phyloP scores from a whole-genome alignment of 331 rosid species.

The Erythrophleum ivorense region DNA sequence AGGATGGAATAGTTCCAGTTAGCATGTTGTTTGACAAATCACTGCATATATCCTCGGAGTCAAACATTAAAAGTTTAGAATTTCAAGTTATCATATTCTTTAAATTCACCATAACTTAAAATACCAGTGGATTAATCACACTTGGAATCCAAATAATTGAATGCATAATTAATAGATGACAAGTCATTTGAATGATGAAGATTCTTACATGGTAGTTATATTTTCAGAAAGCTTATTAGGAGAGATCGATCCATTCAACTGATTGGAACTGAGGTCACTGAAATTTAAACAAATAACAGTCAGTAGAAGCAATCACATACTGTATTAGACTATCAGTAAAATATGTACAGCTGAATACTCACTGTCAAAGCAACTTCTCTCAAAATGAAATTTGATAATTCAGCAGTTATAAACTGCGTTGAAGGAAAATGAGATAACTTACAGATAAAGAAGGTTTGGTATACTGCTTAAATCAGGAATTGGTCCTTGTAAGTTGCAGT shows the following conservation, averaged over 20 bases:
- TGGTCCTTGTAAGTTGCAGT: constrained; percentile 76
- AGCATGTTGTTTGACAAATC: constrained; percentile 81
- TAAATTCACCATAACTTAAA: constrained; percentile 9
- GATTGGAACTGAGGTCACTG: constrained; percentile 89
- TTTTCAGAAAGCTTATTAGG: constrained; percentile 55
- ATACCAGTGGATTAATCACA: background rate
- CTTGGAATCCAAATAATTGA: constrained; percentile 26
- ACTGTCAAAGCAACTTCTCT: constrained; percentile 22
- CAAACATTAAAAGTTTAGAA: constrained; percentile 12
- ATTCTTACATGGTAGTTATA: constrained; percentile 83
- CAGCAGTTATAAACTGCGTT: background rate
- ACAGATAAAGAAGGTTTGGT: constrained; percentile 74
- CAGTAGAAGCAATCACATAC: constrained; percentile 19
- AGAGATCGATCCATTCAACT: constrained; percentile 77
- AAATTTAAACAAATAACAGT: constrained; percentile 42
- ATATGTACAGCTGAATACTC: constrained; percentile 17
- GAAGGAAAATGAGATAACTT: constrained; percentile 50
- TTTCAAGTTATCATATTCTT: constrained; percentile 14
- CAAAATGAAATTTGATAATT: constrained; percentile 19
- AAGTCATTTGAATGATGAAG: constrained; percentile 35
- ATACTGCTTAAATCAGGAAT: constrained; percentile 86
- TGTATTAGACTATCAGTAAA: constrained; percentile 7
- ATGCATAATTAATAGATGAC: constrained; percentile 7
- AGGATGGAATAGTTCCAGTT: constrained; percentile 69
- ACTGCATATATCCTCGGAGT: constrained; percentile 51